These are phyloP conservation scores for Malassezia brasiliensis DNA, from an alignment of 1,284 basidiomycete species.

Conservation along the genomic window DNA sequence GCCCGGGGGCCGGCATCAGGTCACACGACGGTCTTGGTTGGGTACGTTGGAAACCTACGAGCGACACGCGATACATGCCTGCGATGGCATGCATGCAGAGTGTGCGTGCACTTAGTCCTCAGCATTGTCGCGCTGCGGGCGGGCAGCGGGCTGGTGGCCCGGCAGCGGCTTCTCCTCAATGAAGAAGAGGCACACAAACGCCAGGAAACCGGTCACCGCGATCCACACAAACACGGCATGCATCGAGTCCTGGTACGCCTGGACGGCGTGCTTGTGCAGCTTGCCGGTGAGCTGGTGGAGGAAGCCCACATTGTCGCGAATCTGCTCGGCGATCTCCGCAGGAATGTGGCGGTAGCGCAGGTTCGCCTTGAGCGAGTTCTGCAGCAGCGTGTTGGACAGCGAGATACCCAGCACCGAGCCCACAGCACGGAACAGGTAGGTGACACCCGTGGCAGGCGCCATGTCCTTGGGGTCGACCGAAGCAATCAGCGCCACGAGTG, in stretches of 20 bases:
- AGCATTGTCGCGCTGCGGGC: conserved; percentile 7
- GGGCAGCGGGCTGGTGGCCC: conserved; percentile 30
- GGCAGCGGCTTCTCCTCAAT: conserved; percentile 47
- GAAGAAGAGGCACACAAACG: conserved; percentile 43
- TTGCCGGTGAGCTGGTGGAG: conserved; percentile 10
- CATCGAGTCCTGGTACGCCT: conserved; percentile 47
- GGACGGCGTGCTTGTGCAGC: conserved; percentile 33
- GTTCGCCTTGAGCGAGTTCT: conserved; percentile 45
- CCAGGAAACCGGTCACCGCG: conserved; percentile 36
- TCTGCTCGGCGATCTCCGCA: conserved; percentile 36
- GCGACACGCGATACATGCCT: too few relatives aligned
- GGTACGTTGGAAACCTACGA: too few relatives aligned
- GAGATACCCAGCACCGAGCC: conserved; percentile 50
- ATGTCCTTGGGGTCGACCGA: conserved; percentile 48
- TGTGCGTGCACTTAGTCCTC: not conserved
- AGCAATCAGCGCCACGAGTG: conserved; percentile 47
- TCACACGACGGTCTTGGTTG: too few relatives aligned
- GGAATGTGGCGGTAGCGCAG: conserved; percentile 34
- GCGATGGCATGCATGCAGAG: too few relatives aligned
- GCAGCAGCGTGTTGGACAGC: conserved; percentile 47
- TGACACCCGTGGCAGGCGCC: conserved; percentile 48
- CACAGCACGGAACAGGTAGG: conserved; percentile 50
- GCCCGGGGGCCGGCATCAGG: too few relatives aligned
- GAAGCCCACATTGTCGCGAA: conserved; percentile 41
- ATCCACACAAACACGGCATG: conserved; percentile 48